Conservation (phyloP, 306 rosid genomes). For the Dalbergia oliveri region DNA sequence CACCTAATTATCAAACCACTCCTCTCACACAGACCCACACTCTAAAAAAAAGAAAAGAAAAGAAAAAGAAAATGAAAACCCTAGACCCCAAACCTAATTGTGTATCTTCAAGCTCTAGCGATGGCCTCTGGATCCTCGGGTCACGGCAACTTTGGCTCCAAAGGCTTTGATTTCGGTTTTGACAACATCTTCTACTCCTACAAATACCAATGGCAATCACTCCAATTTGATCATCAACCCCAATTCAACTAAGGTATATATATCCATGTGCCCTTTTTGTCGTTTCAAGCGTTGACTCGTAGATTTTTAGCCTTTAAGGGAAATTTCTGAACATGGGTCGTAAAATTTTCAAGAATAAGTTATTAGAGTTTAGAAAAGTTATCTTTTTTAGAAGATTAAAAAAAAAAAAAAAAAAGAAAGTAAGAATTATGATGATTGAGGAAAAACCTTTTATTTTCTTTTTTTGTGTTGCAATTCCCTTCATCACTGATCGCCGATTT, state of each 20-base stretch:
- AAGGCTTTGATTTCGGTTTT: too few relatives aligned
- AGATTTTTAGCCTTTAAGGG: background rate
- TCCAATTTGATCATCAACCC: slow-evolving; percentile 60
- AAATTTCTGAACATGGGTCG: slow-evolving; percentile 23
- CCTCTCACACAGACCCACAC: too few relatives aligned
- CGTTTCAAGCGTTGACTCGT: slow-evolving; percentile 33
- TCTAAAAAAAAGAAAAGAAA: too few relatives aligned
- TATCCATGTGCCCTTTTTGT: slow-evolving; percentile 1
- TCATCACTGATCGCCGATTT: background rate
- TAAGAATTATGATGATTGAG: slow-evolving; percentile 10
- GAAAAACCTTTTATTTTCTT: background rate
- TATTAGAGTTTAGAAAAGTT: slow-evolving; percentile 52
- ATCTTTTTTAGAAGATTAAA: background rate
- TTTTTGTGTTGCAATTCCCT: background rate
- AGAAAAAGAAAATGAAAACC: too few relatives aligned
- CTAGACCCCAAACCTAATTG: too few relatives aligned
- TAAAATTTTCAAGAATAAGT: background rate
- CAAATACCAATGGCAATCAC: slow-evolving; percentile 72
- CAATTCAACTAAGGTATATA: slow-evolving; percentile 63
- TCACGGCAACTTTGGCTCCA: too few relatives aligned
- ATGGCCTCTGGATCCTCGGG: too few relatives aligned
- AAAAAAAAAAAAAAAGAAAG: background rate
- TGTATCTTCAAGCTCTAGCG: too few relatives aligned
- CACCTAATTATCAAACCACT: too few relatives aligned
- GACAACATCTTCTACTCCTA: too few relatives aligned